Conservation (phyloP, 2,329 filamentous ascomycete species). For the Hypoxylon sp. region DNA sequence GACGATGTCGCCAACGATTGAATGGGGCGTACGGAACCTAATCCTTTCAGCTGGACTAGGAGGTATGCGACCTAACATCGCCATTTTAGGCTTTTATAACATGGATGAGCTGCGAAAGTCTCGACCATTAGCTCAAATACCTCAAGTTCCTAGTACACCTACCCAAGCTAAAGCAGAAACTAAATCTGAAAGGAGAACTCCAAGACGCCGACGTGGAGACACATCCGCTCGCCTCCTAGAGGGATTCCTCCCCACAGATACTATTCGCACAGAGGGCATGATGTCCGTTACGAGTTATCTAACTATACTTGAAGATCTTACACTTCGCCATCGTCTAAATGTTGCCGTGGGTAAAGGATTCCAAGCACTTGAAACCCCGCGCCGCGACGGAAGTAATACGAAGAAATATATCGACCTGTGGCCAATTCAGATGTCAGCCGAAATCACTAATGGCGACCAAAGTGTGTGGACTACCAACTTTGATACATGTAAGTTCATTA, state of each 20-base stretch:
- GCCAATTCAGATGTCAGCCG: constrained; percentile 95
- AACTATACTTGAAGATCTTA: constrained; percentile 85
- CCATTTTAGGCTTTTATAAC: constrained; percentile 84
- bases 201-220: constrained; percentile 63
- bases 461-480: constrained; percentile 88
- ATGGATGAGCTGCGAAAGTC: constrained; percentile 80
- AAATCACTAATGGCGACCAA: constrained; percentile 77
- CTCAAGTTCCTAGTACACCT: constrained; percentile 62
- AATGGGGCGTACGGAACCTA: constrained; percentile 88
- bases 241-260: constrained; percentile 76
- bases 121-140: constrained; percentile 69
- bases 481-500: constrained; percentile 79
- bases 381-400: constrained; percentile 67
- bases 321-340: constrained; percentile 84
- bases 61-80: constrained; percentile 91
- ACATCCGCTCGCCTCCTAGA: constrained; percentile 70
- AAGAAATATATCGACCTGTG: constrained; percentile 90
- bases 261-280: constrained; percentile 76
- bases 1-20: constrained; percentile 83
- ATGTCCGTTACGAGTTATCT: constrained; percentile 82
- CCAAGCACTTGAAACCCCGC: constrained; percentile 79
- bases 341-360: constrained; percentile 89
- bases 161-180: constrained; percentile 53
- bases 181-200: constrained; percentile 53
- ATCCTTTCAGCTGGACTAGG: constrained; percentile 86